Base-by-base conservation (phyloP, 768 basidiomycete species). In the Suillus alpinus region DNA sequence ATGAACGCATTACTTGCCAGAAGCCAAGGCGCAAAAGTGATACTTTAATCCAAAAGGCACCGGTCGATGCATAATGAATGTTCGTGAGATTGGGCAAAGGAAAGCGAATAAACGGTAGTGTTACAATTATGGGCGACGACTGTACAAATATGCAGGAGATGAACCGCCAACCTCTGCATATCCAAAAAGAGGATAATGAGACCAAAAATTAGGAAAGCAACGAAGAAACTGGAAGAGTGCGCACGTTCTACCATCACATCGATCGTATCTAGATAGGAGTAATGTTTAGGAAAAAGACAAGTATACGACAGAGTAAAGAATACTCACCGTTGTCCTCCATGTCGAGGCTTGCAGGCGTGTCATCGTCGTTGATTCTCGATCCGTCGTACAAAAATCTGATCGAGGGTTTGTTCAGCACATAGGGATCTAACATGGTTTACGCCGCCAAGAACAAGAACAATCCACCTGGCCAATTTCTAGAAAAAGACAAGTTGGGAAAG, bases 191-290 rank as follows among this genome's bases (percentile, higher is more conserved):
- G 29, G 46, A 50, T 16, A 49, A 36, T 55, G 57, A 58, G 59
- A 40, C 47, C 39, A 46, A 29, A 49, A 32, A 13, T 16, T 26
- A 44, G 62, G 57, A 58, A 59, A 58, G 67, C n/a, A 56, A 32
- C 56, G 43, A 59, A 55, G 23, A 34, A 61, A 41, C 37, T 61
- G 63, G 47, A 60, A 53, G 34, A 50, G 13, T n/a, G 83, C 87
- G 65, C 78, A 95, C 94, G 94, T 79, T 96, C 94, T 62, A 96
- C 91, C 89, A 95, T 92, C 63, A 95, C 95, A 81, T 98, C 95
- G 76, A 98, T 94, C 7, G 93, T 87, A 72, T 98, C 95, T 87
- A 26, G 56, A 59, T 34, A 61, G 50, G 59, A 62, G 57, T 62
- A 37, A 37, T 44, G 40, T 26, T 34, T 57, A 29, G 58, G 49